Evolutionary conservation across 2,329 filamentous ascomycete species (phyloP), one percentile per base, ranked within the genome.

Genomic region (Pseudocercospora pini-densiflorae): DNA sequence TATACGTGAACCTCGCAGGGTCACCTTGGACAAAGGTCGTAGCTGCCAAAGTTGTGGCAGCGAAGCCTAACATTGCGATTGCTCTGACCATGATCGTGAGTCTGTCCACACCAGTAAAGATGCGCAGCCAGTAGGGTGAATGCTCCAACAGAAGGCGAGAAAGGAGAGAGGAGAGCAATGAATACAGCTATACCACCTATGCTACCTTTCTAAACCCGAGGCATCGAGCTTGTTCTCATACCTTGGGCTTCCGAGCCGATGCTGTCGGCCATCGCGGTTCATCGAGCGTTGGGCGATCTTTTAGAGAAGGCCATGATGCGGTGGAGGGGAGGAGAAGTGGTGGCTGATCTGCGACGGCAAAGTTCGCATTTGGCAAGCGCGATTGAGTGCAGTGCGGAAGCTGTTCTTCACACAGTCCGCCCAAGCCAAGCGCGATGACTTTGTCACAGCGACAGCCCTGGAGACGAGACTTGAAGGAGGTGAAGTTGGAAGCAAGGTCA

Each of bases 1-100:
- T 66, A 54, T 66, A 66, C 6, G 59, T 51, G 53, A 59, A 62
- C 16, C 64, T 33, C 29, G 23, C 54, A 29, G 54, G 64, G 23
- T 66, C 64, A 53, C 64, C 59, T 58, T 62, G 51, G 9, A 62
- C 64, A 12, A 62, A 58, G 6, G 54, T 33, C 2, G 33, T 36
- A 19, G 10, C 27, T 12, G 54, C 54, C 19, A 21, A 21, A 21
- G 27, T 29, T 16, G 16, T 21, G 27, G 54, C 54, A 29, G 33
- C 24, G 1, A 58, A 29, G 54, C 54, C 23, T 8, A 58, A 23
- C 33, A 33, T 10, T 33, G 31, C 24, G 24, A 58, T n/a, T 24
- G 12, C 12, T 21, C 12, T 33, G 14, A n/a, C 33, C 54, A 58
- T 58, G 29, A 21, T 40, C 31, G 14, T 24, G 16, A 33, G 12